These are phyloP conservation scores for Entoloma clypeatum DNA, from an alignment of 1,284 basidiomycete genomes.

Conservation along the genomic window DNA sequence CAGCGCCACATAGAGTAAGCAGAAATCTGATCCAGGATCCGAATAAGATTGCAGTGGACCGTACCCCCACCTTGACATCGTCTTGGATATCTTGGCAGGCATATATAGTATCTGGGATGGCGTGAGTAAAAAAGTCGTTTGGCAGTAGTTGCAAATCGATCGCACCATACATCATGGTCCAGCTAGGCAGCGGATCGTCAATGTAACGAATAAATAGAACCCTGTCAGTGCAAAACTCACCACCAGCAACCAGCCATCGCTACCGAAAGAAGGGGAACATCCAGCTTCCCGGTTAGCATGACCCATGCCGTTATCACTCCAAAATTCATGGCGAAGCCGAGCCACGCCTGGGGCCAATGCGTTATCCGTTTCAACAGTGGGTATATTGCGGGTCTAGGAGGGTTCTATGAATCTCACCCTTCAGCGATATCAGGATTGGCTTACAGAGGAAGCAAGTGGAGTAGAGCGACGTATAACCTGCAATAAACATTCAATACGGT, in stretches of 20 bases:
- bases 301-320: conserved; percentile 49
- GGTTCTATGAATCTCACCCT: background rate
- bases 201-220: conserved; percentile 6
- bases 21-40: conserved; percentile 53
- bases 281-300: conserved; percentile 35
- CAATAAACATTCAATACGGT: conserved; percentile 2
- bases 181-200: conserved; percentile 37
- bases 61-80: conserved; percentile 40
- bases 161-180: conserved; percentile 66
- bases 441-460: conserved; percentile 47
- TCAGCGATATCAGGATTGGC: conserved; percentile 15
- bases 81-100: conserved; percentile 43
- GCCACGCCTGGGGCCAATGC: conserved; percentile 79
- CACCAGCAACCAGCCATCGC: conserved; percentile 45
- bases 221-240: conserved; percentile 26
- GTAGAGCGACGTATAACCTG: conserved; percentile 39
- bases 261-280: conserved; percentile 32
- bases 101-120: conserved; percentile 38
- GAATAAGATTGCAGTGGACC: conserved; percentile 41
- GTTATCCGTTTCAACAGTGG: conserved; percentile 53
- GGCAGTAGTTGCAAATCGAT: background rate
- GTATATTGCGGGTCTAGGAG: conserved; percentile 41
- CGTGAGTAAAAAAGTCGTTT: conserved; percentile 1
- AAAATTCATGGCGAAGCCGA: conserved; percentile 58
- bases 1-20: conserved; percentile 46